A percentile compares a stretch with the other conserved stretches of the same genome.
phyloP scores from a whole-genome alignment of 2,329 filamentous ascomycete species.

The Aureobasidium melanogenum region DNA sequence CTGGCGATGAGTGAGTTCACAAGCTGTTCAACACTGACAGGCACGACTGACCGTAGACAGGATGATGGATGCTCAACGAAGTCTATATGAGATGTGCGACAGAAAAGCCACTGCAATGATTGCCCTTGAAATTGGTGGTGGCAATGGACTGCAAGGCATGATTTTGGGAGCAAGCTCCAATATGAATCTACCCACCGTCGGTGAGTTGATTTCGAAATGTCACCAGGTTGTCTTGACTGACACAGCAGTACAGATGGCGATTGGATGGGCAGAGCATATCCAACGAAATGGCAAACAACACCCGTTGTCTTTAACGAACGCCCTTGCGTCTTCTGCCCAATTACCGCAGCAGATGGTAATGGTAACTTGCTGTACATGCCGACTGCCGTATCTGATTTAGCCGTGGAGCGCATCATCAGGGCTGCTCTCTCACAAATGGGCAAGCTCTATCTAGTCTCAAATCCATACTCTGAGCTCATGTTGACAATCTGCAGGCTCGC shows the following conservation, averaged over 20 bases:
- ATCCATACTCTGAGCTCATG: not conserved
- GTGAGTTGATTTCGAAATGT: not conserved
- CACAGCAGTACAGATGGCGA: conserved; percentile 33
- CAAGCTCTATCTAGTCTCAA: not conserved
- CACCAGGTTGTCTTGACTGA: not conserved
- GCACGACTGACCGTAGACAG: conserved; percentile 12
- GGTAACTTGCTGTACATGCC: conserved; percentile 33
- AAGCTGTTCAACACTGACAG: not conserved
- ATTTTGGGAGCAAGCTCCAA: conserved; percentile 30
- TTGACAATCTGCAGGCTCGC: conserved; percentile 12
- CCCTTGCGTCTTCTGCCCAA: conserved; percentile 31
- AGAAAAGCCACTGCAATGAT: conserved; percentile 30
- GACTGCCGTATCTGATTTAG: conserved; percentile 28
- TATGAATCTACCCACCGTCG: conserved; percentile 28
- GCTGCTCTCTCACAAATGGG: conserved; percentile 30
- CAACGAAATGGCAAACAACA: conserved; percentile 37
- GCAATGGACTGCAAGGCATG: conserved; percentile 34
- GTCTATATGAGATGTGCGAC: conserved; percentile 26
- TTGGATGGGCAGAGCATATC: conserved; percentile 41
- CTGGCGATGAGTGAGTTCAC: conserved; percentile 29
- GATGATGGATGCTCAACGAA: conserved; percentile 30
- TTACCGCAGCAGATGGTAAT: conserved; percentile 32
- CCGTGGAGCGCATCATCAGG: conserved; percentile 30
- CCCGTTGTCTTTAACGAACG: conserved; percentile 33
- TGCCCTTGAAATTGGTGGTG: conserved; percentile 39